Evolutionary conservation across 2,329 filamentous ascomycete genomes (phyloP), one percentile per base, ranked within the genome.

Genomic region (Aspergillus cejpii): DNA sequence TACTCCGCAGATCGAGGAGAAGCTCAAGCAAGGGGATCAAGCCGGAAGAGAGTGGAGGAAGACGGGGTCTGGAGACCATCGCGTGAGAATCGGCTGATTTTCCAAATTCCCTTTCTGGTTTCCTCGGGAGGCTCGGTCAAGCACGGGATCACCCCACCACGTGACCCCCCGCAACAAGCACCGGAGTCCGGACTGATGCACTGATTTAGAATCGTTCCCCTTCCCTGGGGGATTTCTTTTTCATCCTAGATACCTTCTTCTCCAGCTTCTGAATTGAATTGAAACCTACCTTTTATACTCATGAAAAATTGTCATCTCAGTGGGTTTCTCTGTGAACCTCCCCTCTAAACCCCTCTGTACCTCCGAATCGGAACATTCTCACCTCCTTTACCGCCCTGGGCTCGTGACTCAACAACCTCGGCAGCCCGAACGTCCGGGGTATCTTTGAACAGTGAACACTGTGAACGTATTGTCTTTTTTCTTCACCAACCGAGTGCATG

Each of bases 141-240:
- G 48, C 52, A 56, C 53, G 49, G 53, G 49, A 51, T 41, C 38
- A 39, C 47, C 52, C 47, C 49, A 47, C 49, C 55, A 58, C 55
- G 55, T 58, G 55, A 58, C 52, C 43, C 54, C 55, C 54, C 55
- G 54, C 55, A 57, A 43, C 39, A 47, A 40, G 38, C 54, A 48
- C 45, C 52, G 50, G 54, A 47, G 48, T 48, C 23, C 37, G 28
- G 14, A 15, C n/a, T 15, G 28, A n/a, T n/a, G n/a, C n/a, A 31
- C 28, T 31, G 28, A 31, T 31, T 31, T 31, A 31, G 28, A 14
- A 10, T 31, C n/a, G 14, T 24, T 24, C 23, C 23, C 23, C 23
- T 24, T 24, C n/a, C n/a, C n/a, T n/a, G 28, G 28, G 28, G 6
- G 3, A 15, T 31, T n/a, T n/a, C n/a, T n/a, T n/a, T n/a, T 31